These are phyloP conservation scores for Xerocomus cyaneibrunnescens DNA, from an alignment of 1,284 basidiomycete genomes.

Conservation along the genomic window DNA sequence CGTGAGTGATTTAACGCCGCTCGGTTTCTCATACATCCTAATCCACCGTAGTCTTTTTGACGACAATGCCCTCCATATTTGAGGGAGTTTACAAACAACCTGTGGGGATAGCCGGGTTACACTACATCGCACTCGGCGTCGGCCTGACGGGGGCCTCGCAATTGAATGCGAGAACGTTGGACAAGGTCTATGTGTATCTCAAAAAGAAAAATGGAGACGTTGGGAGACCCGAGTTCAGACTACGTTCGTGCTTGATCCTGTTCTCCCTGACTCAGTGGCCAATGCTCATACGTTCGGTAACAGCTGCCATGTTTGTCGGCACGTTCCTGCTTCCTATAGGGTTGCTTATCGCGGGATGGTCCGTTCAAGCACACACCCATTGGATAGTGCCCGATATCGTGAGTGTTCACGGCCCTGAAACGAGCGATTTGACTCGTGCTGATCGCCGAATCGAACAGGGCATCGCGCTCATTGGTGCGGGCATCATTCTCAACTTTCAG, in stretches of 20 bases:
- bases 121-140: constrained; percentile 55
- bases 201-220: constrained; percentile 43
- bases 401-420: constrained; percentile 19
- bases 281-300: constrained; percentile 2
- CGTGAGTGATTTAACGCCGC: constrained; percentile 36
- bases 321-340: constrained; percentile 56
- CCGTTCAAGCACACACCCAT: constrained; percentile 49
- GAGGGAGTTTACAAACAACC: constrained; percentile 47
- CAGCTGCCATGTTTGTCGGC: constrained; percentile 62
- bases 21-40: not conserved
- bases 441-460: constrained; percentile 41
- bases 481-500: constrained; percentile 46
- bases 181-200: constrained; percentile 46
- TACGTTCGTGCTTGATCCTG: constrained; percentile 25
- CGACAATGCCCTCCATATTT: constrained; percentile 65
- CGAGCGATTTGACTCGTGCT: not conserved
- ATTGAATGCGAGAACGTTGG: constrained; percentile 47
- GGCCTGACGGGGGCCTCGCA: constrained; percentile 47
- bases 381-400: constrained; percentile 73
- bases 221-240: constrained; percentile 50
- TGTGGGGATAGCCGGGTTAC: constrained; percentile 56
- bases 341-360: constrained; percentile 67
- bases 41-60: constrained; percentile 52
- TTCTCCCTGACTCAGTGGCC: too few relatives aligned
- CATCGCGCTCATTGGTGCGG: constrained; percentile 47